phyloP scores from a whole-genome alignment of 257 asterid species.

The Salvia rosmarinus region DNA sequence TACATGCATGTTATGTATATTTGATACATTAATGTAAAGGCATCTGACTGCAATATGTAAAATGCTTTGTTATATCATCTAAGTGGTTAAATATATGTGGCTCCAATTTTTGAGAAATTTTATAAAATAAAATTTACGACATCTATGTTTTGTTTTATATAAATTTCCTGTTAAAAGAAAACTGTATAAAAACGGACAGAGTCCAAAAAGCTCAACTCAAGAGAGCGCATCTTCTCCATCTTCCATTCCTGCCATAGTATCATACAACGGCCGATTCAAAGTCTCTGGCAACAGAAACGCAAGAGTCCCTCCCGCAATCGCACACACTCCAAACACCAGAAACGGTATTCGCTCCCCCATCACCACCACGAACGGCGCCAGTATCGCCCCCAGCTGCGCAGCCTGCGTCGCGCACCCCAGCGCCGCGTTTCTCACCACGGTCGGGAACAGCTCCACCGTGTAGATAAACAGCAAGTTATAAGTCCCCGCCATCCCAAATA shows the following conservation, averaged over 20 bases:
- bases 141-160: too few relatives aligned
- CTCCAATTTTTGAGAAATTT: too few relatives aligned
- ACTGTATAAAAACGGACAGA: too few relatives aligned
- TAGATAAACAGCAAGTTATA: slow-evolving; percentile 76
- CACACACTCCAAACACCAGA: slow-evolving; percentile 68
- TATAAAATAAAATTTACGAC: too few relatives aligned
- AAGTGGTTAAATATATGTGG: too few relatives aligned
- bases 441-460: slow-evolving; percentile 78
- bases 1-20: too few relatives aligned
- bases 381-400: slow-evolving; percentile 78
- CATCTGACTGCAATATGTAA: too few relatives aligned
- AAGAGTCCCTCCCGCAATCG: slow-evolving; percentile 66
- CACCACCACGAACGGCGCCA: slow-evolving; percentile 79
- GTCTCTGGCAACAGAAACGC: slow-evolving; percentile 81
- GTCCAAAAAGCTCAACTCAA: neutral
- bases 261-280: slow-evolving; percentile 66
- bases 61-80: too few relatives aligned
- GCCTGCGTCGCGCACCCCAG: slow-evolving; percentile 91
- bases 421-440: slow-evolving; percentile 87
- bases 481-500: slow-evolving; percentile 93
- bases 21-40: too few relatives aligned
- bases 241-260: slow-evolving; percentile 82
- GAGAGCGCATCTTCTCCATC: slow-evolving; percentile 45
- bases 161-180: too few relatives aligned
- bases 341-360: slow-evolving; percentile 68